Evolutionary conservation across 768 basidiomycete species (phyloP).

Genomic region (Rhizopogon vinicolor): DNA sequence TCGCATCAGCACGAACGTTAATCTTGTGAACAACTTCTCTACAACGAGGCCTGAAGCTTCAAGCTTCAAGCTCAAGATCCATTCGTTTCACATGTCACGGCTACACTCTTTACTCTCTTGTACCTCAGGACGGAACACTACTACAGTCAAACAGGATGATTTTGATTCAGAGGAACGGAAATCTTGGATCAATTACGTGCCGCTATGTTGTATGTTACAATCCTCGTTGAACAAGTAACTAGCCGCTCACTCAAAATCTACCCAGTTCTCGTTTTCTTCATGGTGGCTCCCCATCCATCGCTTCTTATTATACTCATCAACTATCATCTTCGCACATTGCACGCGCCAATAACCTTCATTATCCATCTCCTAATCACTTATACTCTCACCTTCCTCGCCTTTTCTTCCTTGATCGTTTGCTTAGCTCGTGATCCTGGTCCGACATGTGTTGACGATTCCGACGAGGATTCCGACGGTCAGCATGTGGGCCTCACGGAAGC

Average conservation of each 20-base stretch:
- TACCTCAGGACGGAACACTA: slow-evolving; percentile 10
- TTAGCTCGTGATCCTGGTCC: slow-evolving; percentile 74
- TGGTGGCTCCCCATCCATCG: slow-evolving; percentile 74
- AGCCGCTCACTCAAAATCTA: slow-evolving; percentile 13
- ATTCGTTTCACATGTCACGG: slow-evolving; percentile 12
- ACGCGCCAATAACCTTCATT: slow-evolving; percentile 41
- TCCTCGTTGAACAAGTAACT: background rate
- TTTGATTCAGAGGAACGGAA: slow-evolving; percentile 32
- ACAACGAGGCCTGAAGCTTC: no score
- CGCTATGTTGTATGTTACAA: slow-evolving; percentile 44
- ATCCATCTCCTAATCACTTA: slow-evolving; percentile 59
- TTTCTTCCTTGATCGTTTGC: slow-evolving; percentile 71
- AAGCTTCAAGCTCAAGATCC: background rate
- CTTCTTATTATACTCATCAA: slow-evolving; percentile 61
- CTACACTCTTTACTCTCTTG: slow-evolving; percentile 23
- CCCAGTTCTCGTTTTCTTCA: slow-evolving; percentile 46
- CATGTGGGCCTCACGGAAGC: slow-evolving; percentile 54
- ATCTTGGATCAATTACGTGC: slow-evolving; percentile 55
- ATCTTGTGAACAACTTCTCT: no score
- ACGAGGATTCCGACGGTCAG: slow-evolving; percentile 24
- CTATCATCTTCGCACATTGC: slow-evolving; percentile 56
- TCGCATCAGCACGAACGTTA: no score
- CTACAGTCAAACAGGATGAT: slow-evolving; percentile 19
- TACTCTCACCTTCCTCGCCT: slow-evolving; percentile 60
- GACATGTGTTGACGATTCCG: slow-evolving; percentile 25